Evolutionary conservation across 345 rosid genomes (phyloP).

Genomic region (Melaleuca quinquenervia): DNA sequence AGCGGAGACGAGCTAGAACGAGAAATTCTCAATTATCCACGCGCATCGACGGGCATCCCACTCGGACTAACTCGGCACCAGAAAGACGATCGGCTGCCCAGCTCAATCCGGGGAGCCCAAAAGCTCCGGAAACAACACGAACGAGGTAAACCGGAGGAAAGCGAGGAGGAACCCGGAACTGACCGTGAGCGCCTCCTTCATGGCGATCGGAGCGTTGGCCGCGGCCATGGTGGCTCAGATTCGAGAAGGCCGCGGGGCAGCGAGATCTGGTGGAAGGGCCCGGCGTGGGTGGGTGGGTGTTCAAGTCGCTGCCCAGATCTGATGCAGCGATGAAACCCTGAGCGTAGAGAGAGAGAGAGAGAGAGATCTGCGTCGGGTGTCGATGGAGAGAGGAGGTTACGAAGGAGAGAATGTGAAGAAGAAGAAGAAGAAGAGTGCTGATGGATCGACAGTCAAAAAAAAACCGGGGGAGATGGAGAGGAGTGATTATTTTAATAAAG

Average conservation of each 20-base stretch:
- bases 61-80: neutral
- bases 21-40: neutral
- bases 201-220: slow-evolving; percentile 44
- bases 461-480: neutral
- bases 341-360: neutral
- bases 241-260: neutral
- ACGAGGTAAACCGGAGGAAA: neutral
- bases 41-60: neutral
- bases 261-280: neutral
- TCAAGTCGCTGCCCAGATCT: neutral
- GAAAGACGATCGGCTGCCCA: neutral
- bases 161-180: neutral
- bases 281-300: neutral
- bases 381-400: neutral
- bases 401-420: neutral
- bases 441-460: neutral
- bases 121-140: neutral
- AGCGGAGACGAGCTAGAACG: neutral
- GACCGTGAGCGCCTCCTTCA: slow-evolving; percentile 41
- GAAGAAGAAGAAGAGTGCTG: neutral
- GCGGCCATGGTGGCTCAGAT: slow-evolving; percentile 36
- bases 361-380: neutral
- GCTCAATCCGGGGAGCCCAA: neutral
- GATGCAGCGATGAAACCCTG: neutral
- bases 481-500: neutral